Conservation (phyloP, 352 stramenopile species). For the Phytopythium litorale region DNA sequence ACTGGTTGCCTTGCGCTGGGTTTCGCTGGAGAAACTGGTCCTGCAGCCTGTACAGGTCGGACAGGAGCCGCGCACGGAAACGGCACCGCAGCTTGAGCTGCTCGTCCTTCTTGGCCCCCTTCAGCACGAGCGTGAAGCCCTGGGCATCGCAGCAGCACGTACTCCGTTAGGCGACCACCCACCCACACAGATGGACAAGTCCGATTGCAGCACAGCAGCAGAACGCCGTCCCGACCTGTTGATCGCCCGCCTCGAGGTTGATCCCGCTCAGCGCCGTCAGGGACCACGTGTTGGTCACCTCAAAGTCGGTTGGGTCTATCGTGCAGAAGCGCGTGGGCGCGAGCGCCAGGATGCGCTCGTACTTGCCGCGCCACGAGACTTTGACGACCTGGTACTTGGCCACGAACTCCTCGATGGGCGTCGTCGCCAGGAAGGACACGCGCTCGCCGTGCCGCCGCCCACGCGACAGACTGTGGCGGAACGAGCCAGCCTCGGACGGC, state of each 20-base stretch:
- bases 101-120: conserved; percentile 82
- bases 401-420: conserved; percentile 77
- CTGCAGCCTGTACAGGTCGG: conserved; percentile 70
- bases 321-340: conserved; percentile 78
- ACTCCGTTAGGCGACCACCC: background rate
- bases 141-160: conserved; percentile 2
- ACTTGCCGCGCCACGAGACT: conserved; percentile 80
- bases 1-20: conserved; percentile 28
- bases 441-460: background rate
- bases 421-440: conserved; percentile 13
- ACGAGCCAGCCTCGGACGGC: conserved; percentile 7
- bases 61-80: conserved; percentile 73
- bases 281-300: conserved; percentile 86
- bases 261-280: conserved; percentile 51
- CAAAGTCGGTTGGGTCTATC: conserved; percentile 84
- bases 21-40: conserved; percentile 42
- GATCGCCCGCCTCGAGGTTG: conserved; percentile 56
- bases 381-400: conserved; percentile 86
- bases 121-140: conserved; percentile 60
- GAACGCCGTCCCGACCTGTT: conserved; percentile 19
- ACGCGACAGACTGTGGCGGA: conserved; percentile 7
- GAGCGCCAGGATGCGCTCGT: conserved; percentile 84
- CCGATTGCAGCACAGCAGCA: background rate
- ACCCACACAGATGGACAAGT: background rate
- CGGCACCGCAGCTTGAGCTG: conserved; percentile 75